Evolutionary conservation across 306 rosid genomes (phyloP).

Genomic region (Delonix regia): DNA sequence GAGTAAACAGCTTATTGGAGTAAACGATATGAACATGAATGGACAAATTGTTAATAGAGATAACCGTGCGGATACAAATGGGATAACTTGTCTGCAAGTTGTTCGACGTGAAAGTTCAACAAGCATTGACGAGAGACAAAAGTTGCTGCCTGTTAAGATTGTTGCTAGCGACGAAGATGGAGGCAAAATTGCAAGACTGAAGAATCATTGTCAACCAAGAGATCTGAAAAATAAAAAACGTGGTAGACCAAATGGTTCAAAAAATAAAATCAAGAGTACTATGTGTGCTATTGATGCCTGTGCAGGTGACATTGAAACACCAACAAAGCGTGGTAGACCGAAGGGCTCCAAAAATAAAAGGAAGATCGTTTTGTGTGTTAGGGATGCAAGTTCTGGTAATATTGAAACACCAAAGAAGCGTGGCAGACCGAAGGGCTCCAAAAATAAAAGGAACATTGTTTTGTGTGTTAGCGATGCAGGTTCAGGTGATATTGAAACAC

Average conservation of each 20-base stretch:
- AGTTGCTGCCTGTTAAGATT: neutral
- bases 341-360: conserved; percentile 39
- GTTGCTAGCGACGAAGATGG: conserved; percentile 31
- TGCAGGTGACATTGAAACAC: conserved; percentile 14
- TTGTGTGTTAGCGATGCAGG: neutral
- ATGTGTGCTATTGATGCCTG: neutral
- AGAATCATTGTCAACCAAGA: neutral
- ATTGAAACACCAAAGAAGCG: neutral
- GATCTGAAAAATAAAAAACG: conserved; percentile 21
- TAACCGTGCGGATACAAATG: conserved; percentile 18
- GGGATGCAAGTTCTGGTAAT: neutral
- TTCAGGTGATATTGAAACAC: neutral
- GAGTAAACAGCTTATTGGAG: conserved; percentile 22
- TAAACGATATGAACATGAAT: neutral
- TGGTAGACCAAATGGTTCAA: conserved; percentile 39
- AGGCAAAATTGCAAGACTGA: conserved; percentile 28
- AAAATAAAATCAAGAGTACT: neutral
- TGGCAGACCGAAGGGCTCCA: conserved; percentile 43
- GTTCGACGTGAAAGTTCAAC: conserved; percentile 32
- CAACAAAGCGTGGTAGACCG: neutral
- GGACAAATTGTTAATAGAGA: conserved; percentile 6
- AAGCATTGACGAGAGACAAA: neutral
- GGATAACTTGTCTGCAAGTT: neutral
- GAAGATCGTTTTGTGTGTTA: neutral
- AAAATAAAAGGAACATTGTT: conserved; percentile 13